phyloP scores from a whole-genome alignment of 2,329 filamentous ascomycete genomes.

The Penicillium decumbens region DNA sequence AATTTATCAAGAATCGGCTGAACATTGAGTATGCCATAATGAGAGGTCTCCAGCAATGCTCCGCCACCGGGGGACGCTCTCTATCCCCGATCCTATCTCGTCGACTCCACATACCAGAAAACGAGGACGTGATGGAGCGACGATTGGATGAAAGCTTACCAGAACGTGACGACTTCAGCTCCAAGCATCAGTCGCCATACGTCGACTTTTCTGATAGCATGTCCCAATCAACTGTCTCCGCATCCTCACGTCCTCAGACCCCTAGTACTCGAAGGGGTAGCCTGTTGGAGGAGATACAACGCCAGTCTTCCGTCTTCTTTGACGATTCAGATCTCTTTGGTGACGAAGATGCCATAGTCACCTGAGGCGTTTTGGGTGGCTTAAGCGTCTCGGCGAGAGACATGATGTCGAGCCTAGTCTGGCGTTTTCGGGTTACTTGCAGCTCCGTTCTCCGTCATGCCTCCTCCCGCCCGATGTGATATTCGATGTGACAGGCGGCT shows the following conservation, averaged over 20 bases:
- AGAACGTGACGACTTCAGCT: slow-evolving; percentile 21
- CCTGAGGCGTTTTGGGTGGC: slow-evolving; percentile 13
- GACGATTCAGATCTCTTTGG: slow-evolving; percentile 38
- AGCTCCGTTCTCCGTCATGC: slow-evolving; percentile 14
- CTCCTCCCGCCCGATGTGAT: slow-evolving; percentile 4
- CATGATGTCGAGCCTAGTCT: slow-evolving; percentile 9
- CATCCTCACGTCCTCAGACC: slow-evolving; percentile 21
- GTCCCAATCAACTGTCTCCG: slow-evolving; percentile 20
- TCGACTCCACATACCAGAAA: slow-evolving; percentile 18
- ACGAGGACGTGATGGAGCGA: slow-evolving; percentile 20
- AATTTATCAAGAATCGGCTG: slow-evolving; percentile 83
- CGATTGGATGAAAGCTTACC: slow-evolving; percentile 29
- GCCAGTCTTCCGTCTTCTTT: slow-evolving; percentile 47
- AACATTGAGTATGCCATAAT: slow-evolving; percentile 70
- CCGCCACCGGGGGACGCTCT: slow-evolving; percentile 23
- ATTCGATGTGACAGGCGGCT: slow-evolving; percentile 15
- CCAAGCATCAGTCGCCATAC: slow-evolving; percentile 23
- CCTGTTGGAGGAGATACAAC: slow-evolving; percentile 43
- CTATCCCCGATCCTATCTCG: slow-evolving; percentile 29
- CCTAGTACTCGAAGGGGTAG: slow-evolving; percentile 24
- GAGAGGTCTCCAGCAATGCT: slow-evolving; percentile 46
- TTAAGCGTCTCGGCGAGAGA: slow-evolving; percentile 11
- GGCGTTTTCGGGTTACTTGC: slow-evolving; percentile 17
- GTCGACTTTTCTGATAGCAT: slow-evolving; percentile 21
- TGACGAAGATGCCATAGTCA: slow-evolving; percentile 23